Base-by-base conservation (phyloP, 805 yeast genomes). In the Sungouiozyma intestinalis region DNA sequence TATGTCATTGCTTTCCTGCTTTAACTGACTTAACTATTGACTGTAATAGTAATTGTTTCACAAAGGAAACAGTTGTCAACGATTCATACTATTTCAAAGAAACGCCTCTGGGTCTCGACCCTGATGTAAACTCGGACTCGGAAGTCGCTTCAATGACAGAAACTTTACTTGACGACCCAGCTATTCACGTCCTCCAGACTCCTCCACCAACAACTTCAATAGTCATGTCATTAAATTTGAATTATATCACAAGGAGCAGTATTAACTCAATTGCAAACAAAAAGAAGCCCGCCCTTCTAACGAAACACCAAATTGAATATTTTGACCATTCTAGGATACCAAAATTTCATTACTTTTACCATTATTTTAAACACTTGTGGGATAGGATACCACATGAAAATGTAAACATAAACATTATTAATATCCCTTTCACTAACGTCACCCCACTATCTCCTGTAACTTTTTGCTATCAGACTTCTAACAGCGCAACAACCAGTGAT, bases 21-120 rank as follows among this genome's bases (percentile, higher is more conserved):
- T 52, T 76, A 19, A 46, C 60, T 5, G 57, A 62, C 11, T 45
- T 77, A 17, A 58, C 65, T 8, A 55, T 77, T 13, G 82, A 77
- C 50, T 54, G 77, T 35, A 64, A 65, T 45, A 74, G 81, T 29
- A 60, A 59, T 19, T 66, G 76, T 13, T 77, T 68, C 40, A 46
- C 44, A 2, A 43, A 52, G 21, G 52, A 52, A 36, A 32, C 38
- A 13, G 39, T 52, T 7, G 62, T 53, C 5, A 43, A 45, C 32
- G 59, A 53, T 20, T 44, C 42, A 5, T 58, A 58, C 36, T 60
- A 57, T 38, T 53, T 50, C 35, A 42, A 48, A 13, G 38, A 41
- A 16, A 20, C 31, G 3, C 16, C 14, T 16, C 31, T 19, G 9
- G 17, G 33, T 6, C 4, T 9, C 15, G 47, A 43, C 13, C 16